phyloP scores from a whole-genome alignment of 371 early-diverging fungal species.

The Mucor sp. region DNA sequence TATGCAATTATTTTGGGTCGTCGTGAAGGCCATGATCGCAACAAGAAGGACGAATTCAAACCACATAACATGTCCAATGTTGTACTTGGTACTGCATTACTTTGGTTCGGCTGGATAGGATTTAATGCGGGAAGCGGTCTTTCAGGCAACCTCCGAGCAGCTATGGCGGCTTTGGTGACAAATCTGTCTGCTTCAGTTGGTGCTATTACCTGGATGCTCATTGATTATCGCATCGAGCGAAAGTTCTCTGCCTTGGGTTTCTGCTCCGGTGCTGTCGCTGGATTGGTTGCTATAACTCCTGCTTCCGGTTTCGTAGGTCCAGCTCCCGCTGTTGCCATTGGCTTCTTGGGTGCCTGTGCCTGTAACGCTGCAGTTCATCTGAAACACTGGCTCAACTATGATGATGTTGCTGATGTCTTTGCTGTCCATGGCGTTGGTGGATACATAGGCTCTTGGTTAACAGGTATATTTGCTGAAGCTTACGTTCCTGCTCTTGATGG shows the following conservation, averaged over 20 bases:
- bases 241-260: conserved; percentile 88
- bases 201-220: conserved; percentile 81
- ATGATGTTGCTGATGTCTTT: conserved; percentile 89
- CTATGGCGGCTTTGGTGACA: conserved; percentile 83
- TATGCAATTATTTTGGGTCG: conserved; percentile 82
- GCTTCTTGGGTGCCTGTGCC: conserved; percentile 68
- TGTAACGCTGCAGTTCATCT: conserved; percentile 81
- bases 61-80: conserved; percentile 92
- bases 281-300: conserved; percentile 93
- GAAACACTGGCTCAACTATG: conserved; percentile 81
- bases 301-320: conserved; percentile 88
- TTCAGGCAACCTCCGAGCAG: conserved; percentile 80
- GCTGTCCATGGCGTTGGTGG: conserved; percentile 91
- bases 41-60: conserved; percentile 59
- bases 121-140: conserved; percentile 90
- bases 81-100: conserved; percentile 81
- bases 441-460: conserved; percentile 78
- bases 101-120: conserved; percentile 94
- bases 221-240: conserved; percentile 76
- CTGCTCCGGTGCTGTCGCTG: conserved; percentile 92
- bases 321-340: conserved; percentile 81
- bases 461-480: conserved; percentile 87
- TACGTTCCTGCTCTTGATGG: conserved; percentile 80
- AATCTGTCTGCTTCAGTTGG: conserved; percentile 85
- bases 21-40: conserved; percentile 58